A percentile compares a stretch with the other conserved stretches of the same genome.
Evolutionary conservation across 73 alveolate species (phyloP).

Genomic region (Paramecium primaurelia): DNA sequence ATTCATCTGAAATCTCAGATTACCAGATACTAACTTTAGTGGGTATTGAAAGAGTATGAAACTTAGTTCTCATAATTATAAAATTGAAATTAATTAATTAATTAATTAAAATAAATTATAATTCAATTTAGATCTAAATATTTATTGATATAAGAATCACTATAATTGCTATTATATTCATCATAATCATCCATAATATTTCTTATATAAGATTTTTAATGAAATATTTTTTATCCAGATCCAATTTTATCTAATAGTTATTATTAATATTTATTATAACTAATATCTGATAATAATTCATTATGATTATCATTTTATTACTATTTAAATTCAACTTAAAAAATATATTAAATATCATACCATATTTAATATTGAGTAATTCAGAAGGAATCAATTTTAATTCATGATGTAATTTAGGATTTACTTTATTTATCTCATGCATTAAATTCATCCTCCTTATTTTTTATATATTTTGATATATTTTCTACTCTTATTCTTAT

Average conservation of each 20-base stretch:
- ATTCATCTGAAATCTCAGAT: neutral
- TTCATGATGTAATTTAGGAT: neutral
- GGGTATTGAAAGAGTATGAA: neutral
- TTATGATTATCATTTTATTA: neutral
- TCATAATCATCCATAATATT: neutral
- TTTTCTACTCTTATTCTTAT: neutral
- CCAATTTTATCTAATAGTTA: neutral
- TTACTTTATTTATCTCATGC: neutral
- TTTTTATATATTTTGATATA: neutral
- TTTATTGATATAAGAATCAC: slow-evolving; percentile 9
- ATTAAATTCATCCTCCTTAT: neutral
- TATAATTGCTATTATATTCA: neutral
- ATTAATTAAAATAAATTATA: neutral
- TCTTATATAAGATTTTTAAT: neutral
- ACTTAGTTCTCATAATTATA: neutral
- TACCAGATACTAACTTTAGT: neutral
- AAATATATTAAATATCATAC: neutral
- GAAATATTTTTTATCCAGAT: neutral
- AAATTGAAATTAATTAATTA: neutral
- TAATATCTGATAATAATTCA: neutral
- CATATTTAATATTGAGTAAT: neutral
- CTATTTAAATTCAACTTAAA: neutral
- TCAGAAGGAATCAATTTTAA: neutral
- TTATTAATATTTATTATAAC: neutral
- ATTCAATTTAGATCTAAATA: slow-evolving; percentile 18